A percentile compares a stretch with the other conserved stretches of the same genome.
Conservation (phyloP, 208 protist species). For the Trichomonas gallinae region DNA sequence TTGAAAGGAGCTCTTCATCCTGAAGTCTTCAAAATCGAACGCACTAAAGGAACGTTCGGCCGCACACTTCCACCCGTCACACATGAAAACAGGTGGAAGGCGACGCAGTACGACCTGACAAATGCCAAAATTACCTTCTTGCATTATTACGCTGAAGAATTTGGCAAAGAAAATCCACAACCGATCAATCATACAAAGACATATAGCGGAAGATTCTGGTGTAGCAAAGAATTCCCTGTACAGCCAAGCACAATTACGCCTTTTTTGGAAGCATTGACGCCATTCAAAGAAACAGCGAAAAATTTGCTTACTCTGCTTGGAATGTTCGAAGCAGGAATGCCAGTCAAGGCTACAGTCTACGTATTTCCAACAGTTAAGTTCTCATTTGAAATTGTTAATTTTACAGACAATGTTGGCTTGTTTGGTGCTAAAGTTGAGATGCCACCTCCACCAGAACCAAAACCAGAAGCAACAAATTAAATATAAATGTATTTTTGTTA, state of each 20-base stretch:
- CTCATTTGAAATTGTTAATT: not conserved
- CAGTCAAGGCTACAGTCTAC: not conserved
- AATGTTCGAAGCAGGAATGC: not conserved
- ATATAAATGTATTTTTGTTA: no score
- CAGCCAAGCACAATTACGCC: not conserved
- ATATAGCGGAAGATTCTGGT: slow-evolving; percentile 14
- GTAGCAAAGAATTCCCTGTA: not conserved
- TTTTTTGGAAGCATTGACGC: not conserved
- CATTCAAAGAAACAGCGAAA: not conserved
- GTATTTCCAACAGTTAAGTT: slow-evolving; percentile 12
- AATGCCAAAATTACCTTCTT: not conserved
- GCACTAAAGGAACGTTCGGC: not conserved
- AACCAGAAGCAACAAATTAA: no score
- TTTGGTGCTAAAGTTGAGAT: not conserved
- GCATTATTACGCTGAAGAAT: not conserved
- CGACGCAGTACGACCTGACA: not conserved
- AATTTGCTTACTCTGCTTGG: not conserved
- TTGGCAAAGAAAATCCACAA: not conserved
- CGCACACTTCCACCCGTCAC: no score
- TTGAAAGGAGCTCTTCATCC: not conserved
- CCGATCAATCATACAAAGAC: not conserved
- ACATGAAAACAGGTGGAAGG: not conserved
- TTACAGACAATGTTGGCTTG: not conserved
- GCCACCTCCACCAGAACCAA: not conserved
- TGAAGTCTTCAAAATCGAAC: not conserved